phyloP scores from a whole-genome alignment of 352 stramenopile genomes.

The Blastocystis sp. region DNA sequence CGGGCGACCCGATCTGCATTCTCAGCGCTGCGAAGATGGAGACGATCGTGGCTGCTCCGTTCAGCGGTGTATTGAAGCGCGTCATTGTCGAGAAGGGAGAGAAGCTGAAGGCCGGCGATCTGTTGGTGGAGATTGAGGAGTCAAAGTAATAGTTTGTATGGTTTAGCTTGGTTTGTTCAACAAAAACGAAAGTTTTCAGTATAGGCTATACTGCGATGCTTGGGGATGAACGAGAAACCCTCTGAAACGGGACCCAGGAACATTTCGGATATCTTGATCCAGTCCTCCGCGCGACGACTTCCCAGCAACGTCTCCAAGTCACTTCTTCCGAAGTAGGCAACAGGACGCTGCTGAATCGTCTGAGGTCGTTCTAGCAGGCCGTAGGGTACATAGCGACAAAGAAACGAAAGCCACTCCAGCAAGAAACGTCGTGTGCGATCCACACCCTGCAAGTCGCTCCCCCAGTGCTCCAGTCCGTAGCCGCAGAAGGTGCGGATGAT shows the following conservation, averaged over 20 bases:
- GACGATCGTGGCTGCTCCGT: slow-evolving; percentile 82
- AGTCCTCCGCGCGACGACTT: slow-evolving; percentile 73
- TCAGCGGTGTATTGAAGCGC: slow-evolving; percentile 78
- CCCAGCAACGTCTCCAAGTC: slow-evolving; percentile 92
- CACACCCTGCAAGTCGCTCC: slow-evolving; percentile 91
- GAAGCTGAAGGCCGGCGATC: slow-evolving; percentile 84
- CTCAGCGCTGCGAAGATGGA: slow-evolving; percentile 98
- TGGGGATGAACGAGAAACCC: slow-evolving; percentile 86
- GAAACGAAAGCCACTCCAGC: slow-evolving; percentile 96
- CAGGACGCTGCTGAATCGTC: slow-evolving; percentile 89
- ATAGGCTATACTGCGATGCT: slow-evolving; percentile 80
- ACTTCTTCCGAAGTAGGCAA: slow-evolving; percentile 79
- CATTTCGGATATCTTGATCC: slow-evolving; percentile 98
- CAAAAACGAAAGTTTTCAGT: no score
- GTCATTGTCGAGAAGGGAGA: slow-evolving; percentile 84
- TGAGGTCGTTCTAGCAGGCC: slow-evolving; percentile 92
- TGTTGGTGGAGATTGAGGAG: slow-evolving; percentile 85
- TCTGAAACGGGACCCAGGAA: slow-evolving; percentile 87
- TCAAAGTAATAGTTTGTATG: background rate
- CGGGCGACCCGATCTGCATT: slow-evolving; percentile 82
- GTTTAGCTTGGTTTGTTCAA: background rate
- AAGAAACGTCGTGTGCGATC: slow-evolving; percentile 93
- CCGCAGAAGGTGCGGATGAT: slow-evolving; percentile 90
- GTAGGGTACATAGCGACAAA: slow-evolving; percentile 94
- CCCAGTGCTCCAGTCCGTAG: slow-evolving; percentile 97